Conservation (phyloP, 495 filamentous ascomycete genomes). For the Aspergillus asperescens region DNA sequence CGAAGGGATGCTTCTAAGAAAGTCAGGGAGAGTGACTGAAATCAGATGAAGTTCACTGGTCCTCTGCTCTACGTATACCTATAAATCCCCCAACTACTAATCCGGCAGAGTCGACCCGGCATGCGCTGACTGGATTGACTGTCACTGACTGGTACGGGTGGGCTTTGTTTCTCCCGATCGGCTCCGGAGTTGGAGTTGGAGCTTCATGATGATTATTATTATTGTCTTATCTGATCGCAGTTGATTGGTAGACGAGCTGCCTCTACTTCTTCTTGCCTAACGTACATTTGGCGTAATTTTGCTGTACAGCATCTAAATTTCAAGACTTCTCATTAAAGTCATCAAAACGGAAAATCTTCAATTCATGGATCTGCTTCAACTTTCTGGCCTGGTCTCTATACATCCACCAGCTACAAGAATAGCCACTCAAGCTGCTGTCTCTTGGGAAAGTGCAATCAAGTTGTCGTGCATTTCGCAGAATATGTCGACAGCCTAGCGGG, state of each 20-base stretch:
- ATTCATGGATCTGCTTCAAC: no score
- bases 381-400: no score
- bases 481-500: constrained; percentile 49
- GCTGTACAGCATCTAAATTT: no score
- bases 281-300: no score
- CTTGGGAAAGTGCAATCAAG: background rate
- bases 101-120: constrained; percentile 10
- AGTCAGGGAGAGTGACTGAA: background rate
- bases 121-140: constrained; percentile 14
- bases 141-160: background rate
- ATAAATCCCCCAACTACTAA: constrained; percentile 3
- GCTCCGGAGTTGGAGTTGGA: background rate
- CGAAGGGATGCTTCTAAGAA: background rate
- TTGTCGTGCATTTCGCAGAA: constrained; percentile 56
- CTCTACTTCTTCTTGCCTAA: background rate
- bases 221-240: background rate
- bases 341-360: no score
- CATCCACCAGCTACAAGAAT: no score
- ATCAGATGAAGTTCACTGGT: constrained; percentile 4
- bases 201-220: no score
- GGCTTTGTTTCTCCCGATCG: constrained; percentile 4
- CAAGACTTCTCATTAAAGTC: no score
- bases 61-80: background rate
- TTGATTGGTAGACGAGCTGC: no score
- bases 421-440: background rate